Evolutionary conservation across 176 grass and related monocot species (phyloP).

Genomic region (Eremochloa ophiuroides): DNA sequence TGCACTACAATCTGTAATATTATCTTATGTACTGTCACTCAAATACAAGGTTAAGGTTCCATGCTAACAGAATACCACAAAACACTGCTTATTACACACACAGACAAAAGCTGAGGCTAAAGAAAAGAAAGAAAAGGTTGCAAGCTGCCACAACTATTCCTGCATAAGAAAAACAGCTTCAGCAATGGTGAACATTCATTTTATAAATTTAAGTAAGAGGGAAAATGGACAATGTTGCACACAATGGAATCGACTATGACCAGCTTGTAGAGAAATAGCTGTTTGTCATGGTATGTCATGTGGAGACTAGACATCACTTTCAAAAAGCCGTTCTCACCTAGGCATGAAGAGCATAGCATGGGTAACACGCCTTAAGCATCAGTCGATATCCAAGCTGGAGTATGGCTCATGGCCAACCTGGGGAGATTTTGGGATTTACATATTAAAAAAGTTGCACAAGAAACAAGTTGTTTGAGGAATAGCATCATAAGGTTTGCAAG

Average conservation of each 20-base stretch:
- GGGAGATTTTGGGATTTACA: not conserved
- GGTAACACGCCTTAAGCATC: not conserved
- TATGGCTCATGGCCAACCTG: constrained; percentile 91
- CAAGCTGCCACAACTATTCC: not conserved
- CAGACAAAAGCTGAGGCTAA: not conserved
- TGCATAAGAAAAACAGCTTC: not conserved
- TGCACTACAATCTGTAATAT: not conserved
- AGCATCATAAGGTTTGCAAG: not conserved
- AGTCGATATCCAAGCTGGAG: constrained; percentile 95
- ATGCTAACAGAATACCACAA: not conserved
- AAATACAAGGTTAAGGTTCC: not conserved
- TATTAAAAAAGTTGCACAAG: not conserved
- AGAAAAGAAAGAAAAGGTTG: not conserved
- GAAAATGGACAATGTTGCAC: not conserved
- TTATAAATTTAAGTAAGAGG: no score
- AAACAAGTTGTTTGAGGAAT: not conserved
- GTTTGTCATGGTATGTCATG: not conserved
- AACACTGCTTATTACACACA: constrained; percentile 16
- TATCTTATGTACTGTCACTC: not conserved
- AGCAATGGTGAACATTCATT: not conserved
- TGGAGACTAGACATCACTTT: not conserved
- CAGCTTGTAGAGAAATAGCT: not conserved
- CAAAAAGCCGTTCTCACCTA: constrained; percentile 4
- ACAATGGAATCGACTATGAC: not conserved
- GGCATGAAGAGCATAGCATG: not conserved